phyloP scores from a whole-genome alignment of 2,329 filamentous ascomycete species.

The Ceratocystis diversiconidia region DNA sequence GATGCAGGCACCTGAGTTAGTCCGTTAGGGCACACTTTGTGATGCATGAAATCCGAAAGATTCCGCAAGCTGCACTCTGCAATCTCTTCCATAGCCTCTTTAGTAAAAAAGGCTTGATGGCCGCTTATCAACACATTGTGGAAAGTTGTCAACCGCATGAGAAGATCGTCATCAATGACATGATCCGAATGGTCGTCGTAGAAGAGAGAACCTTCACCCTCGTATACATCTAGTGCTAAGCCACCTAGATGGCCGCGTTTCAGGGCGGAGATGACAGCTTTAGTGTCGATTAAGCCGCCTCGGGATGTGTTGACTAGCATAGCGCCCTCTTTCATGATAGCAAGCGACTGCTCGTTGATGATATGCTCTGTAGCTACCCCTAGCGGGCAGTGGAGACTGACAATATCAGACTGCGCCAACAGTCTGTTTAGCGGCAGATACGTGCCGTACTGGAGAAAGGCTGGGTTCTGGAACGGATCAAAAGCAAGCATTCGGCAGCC shows the following conservation, averaged over 20 bases:
- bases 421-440: slow-evolving; percentile 42
- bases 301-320: slow-evolving; percentile 56
- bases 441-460: slow-evolving; percentile 36
- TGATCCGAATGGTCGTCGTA: slow-evolving; percentile 51
- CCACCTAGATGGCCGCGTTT: slow-evolving; percentile 47
- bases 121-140: slow-evolving; percentile 53
- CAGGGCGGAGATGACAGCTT: slow-evolving; percentile 44
- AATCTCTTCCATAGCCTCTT: slow-evolving; percentile 51
- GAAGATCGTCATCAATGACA: slow-evolving; percentile 51
- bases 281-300: slow-evolving; percentile 48
- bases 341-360: slow-evolving; percentile 40
- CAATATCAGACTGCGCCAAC: slow-evolving; percentile 42
- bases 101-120: slow-evolving; percentile 56
- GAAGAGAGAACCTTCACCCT: slow-evolving; percentile 48
- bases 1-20: slow-evolving; percentile 22
- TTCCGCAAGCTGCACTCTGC: slow-evolving; percentile 45
- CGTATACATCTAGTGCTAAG: slow-evolving; percentile 54
- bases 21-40: slow-evolving; percentile 27
- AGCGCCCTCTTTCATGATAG: slow-evolving; percentile 42
- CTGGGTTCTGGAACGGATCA: slow-evolving; percentile 40
- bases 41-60: slow-evolving; percentile 32
- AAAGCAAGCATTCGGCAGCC: slow-evolving; percentile 48
- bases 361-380: slow-evolving; percentile 45
- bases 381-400: slow-evolving; percentile 54
- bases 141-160: slow-evolving; percentile 54